Conservation (phyloP, 768 basidiomycete species). For the Naganishia vishniacii region DNA sequence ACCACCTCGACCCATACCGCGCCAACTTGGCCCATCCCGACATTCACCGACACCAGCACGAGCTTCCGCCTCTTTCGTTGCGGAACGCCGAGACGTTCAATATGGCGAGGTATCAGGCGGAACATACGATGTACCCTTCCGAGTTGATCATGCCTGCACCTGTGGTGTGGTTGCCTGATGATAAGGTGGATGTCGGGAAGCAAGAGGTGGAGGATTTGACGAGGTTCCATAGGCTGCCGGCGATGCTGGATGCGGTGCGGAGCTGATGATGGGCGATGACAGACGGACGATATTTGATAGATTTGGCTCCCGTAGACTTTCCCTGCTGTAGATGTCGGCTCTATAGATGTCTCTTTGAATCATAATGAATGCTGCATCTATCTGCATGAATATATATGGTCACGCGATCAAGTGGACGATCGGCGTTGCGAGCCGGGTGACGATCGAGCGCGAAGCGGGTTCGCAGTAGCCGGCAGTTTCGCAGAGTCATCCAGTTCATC, state of each 20-base stretch:
- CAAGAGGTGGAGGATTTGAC: conserved; percentile 71
- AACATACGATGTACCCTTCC: conserved; percentile 72
- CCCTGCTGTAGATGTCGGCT: too few relatives aligned
- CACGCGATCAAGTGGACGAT: background rate
- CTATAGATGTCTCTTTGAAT: too few relatives aligned
- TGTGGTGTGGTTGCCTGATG: conserved; percentile 79
- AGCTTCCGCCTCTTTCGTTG: conserved; percentile 63
- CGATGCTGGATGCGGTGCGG: conserved; percentile 58
- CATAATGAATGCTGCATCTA: too few relatives aligned
- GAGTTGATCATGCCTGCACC: conserved; percentile 72
- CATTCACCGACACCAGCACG: conserved; percentile 1
- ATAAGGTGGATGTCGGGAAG: conserved; percentile 63
- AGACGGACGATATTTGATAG: background rate
- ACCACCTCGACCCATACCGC: conserved; percentile 54
- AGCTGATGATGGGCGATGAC: background rate
- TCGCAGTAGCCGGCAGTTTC: too few relatives aligned
- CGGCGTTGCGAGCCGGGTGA: too few relatives aligned
- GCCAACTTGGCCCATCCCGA: conserved; percentile 24
- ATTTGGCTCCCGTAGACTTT: too few relatives aligned
- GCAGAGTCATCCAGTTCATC: too few relatives aligned
- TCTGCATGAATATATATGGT: too few relatives aligned
- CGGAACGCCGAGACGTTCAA: conserved; percentile 61
- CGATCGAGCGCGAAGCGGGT: too few relatives aligned
- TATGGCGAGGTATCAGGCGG: conserved; percentile 54
- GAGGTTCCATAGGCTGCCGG: conserved; percentile 65